phyloP scores from a whole-genome alignment of 306 rosid species.

The Acacia crassicarpa region DNA sequence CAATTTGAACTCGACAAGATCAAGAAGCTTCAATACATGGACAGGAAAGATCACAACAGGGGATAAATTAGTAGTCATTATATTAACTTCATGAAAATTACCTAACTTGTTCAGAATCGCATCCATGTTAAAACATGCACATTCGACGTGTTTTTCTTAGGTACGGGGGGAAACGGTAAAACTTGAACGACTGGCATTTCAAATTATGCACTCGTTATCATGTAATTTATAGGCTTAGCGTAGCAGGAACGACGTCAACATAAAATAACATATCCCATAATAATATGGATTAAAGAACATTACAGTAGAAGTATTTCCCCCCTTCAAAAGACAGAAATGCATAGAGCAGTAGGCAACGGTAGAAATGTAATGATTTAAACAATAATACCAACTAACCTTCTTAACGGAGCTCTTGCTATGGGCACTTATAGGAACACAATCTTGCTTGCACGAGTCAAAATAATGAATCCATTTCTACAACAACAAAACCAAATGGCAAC shows the following conservation, averaged over 20 bases:
- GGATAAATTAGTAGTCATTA: neutral
- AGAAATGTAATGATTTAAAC: neutral
- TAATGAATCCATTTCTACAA: constrained; percentile 73
- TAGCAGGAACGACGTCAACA: neutral
- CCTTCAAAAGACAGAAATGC: neutral
- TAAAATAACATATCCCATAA: neutral
- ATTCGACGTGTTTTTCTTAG: neutral
- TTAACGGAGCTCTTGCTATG: constrained; percentile 81
- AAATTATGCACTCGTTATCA: neutral
- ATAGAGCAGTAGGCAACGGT: neutral
- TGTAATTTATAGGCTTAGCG: neutral
- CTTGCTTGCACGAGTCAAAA: constrained; percentile 66
- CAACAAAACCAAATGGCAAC: neutral
- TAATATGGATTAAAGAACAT: neutral
- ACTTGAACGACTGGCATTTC: neutral
- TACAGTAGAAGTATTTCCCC: neutral
- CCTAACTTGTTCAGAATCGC: neutral
- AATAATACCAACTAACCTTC: constrained; percentile 42
- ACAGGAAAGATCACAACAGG: neutral
- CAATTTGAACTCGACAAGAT: constrained; percentile 74
- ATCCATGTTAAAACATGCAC: neutral
- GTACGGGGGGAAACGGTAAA: neutral
- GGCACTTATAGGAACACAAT: constrained; percentile 70
- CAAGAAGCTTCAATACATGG: constrained; percentile 55
- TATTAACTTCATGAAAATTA: neutral